phyloP scores from a whole-genome alignment of 495 filamentous ascomycete genomes.

The Achaetomiella virescens region DNA sequence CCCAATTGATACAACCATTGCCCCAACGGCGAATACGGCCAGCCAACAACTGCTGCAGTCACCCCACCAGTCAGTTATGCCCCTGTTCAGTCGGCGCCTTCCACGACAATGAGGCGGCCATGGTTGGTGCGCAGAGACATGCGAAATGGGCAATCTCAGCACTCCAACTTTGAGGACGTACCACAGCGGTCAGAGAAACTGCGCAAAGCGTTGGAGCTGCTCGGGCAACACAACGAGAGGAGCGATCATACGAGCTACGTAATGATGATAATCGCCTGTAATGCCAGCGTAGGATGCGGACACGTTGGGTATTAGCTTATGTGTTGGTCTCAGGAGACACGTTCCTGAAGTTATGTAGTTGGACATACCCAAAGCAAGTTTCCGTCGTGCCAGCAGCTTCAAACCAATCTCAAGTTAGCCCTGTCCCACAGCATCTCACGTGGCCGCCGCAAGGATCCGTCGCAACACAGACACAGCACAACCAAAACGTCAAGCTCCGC shows the following conservation, averaged over 20 bases:
- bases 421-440: conserved; percentile 4
- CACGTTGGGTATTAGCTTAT: neutral
- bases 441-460: conserved; percentile 1
- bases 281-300: neutral
- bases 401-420: neutral
- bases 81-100: conserved; percentile 10
- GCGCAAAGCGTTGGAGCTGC: conserved; percentile 59
- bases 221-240: conserved; percentile 46
- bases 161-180: conserved; percentile 92
- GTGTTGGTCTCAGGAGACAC: neutral
- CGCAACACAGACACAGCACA: neutral
- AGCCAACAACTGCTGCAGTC: conserved; percentile 8
- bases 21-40: conserved; percentile 17
- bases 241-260: conserved; percentile 1
- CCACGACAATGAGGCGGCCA: conserved; percentile 66
- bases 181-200: conserved; percentile 87
- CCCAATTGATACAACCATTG: conserved; percentile 18
- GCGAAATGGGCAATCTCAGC: conserved; percentile 96
- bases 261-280: conserved; percentile 3
- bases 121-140: conserved; percentile 82
- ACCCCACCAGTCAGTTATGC: conserved; percentile 11
- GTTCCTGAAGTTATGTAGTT: neutral
- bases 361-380: neutral
- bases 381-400: neutral
- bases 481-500: neutral